Conservation (phyloP, 352 stramenopile species). For the Lagenidium giganteum region DNA sequence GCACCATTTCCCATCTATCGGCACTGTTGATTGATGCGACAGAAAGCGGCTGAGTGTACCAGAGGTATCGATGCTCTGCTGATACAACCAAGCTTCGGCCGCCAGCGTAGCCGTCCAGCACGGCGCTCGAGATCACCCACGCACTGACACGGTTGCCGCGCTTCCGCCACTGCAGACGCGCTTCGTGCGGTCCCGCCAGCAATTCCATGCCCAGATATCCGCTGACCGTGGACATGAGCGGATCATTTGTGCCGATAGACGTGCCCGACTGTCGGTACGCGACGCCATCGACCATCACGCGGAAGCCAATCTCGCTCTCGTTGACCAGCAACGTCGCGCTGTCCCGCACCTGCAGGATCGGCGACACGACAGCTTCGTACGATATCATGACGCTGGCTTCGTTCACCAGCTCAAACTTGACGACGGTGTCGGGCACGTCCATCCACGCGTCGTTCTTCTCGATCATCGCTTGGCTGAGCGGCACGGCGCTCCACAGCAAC, state of each 20-base stretch:
- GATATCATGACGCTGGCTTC: constrained; percentile 56
- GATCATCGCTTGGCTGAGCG: too few species aligned
- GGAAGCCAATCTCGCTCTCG: constrained; percentile 59
- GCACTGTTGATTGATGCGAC: constrained; percentile 30
- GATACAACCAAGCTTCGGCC: constrained; percentile 58
- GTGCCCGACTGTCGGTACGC: constrained; percentile 65
- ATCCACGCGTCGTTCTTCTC: constrained; percentile 42
- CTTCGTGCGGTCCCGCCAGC: constrained; percentile 32
- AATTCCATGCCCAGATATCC: constrained; percentile 58
- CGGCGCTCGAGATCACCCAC: constrained; percentile 56
- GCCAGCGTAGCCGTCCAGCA: constrained; percentile 66
- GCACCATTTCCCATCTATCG: constrained; percentile 47
- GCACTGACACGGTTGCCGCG: constrained; percentile 33
- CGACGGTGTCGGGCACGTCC: constrained; percentile 47
- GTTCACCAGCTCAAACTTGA: constrained; percentile 46
- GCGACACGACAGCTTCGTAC: constrained; percentile 63
- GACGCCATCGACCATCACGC: constrained; percentile 39
- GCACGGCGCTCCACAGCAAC: constrained; percentile 17
- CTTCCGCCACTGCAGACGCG: constrained; percentile 71
- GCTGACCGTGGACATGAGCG: constrained; percentile 42
- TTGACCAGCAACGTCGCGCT: background rate
- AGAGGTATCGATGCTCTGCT: constrained; percentile 62
- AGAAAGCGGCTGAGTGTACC: constrained; percentile 54
- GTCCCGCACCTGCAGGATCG: constrained; percentile 19
- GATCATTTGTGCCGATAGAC: constrained; percentile 54